Evolutionary conservation across 805 yeast genomes (phyloP).

Genomic region (Kodamaea jinghongensis): DNA sequence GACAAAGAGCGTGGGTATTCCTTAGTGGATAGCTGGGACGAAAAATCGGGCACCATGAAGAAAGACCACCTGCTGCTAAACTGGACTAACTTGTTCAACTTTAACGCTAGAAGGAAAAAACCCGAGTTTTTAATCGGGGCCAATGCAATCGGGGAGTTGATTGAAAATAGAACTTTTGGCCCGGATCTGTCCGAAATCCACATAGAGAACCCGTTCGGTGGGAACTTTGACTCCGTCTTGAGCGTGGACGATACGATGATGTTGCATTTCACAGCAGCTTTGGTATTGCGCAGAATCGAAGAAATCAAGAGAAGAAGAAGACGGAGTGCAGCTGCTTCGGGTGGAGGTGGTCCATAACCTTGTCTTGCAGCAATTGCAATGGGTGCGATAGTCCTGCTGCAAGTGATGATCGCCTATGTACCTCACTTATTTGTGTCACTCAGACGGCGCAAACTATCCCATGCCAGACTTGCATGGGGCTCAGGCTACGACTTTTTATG

Average conservation of each 20-base stretch:
- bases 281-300: slow-evolving; percentile 8
- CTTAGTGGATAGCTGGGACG: slow-evolving; percentile 10
- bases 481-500: too few relatives aligned
- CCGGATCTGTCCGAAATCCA: slow-evolving; percentile 3
- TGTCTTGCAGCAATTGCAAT: too few relatives aligned
- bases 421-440: too few relatives aligned
- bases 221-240: slow-evolving; percentile 1
- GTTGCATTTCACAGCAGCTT: slow-evolving; percentile 8
- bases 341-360: too few relatives aligned
- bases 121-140: slow-evolving; percentile 8
- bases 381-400: too few relatives aligned
- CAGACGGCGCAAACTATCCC: too few relatives aligned
- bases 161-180: slow-evolving; percentile 3
- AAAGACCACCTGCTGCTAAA: slow-evolving; percentile 2
- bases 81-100: not conserved
- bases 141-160: slow-evolving; percentile 6
- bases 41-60: slow-evolving; percentile 1
- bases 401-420: too few relatives aligned
- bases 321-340: too few relatives aligned
- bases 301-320: slow-evolving; percentile 2
- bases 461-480: too few relatives aligned
- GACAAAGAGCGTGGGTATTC: slow-evolving; percentile 6
- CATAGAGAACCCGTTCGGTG: slow-evolving; percentile 1
- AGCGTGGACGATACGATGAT: slow-evolving; percentile 5
- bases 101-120: not conserved